These are phyloP conservation scores for Pleurotus pulmonarius DNA, from an alignment of 768 basidiomycete genomes.

Conservation along the genomic window DNA sequence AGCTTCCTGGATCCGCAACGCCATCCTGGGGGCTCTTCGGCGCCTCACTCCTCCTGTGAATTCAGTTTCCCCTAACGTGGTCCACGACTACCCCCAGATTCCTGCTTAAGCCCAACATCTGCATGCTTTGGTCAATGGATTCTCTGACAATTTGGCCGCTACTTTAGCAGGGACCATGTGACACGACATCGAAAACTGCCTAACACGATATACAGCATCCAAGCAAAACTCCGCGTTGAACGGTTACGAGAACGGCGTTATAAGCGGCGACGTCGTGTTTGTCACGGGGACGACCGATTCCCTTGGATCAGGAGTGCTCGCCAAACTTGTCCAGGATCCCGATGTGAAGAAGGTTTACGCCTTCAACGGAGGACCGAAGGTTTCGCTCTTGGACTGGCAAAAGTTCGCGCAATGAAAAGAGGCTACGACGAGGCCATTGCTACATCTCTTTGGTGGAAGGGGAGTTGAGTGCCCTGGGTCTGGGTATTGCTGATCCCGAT, in stretches of 20 bases:
- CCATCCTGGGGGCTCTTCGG: conserved; percentile 13
- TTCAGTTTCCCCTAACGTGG: conserved; percentile 15
- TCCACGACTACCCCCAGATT: conserved; percentile 7
- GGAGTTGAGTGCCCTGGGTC: conserved; percentile 9
- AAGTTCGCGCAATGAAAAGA: conserved; percentile 11
- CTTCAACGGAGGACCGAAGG: conserved; percentile 19
- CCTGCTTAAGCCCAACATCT: neutral
- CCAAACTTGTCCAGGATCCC: conserved; percentile 20
- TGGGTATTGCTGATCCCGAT: conserved; percentile 12
- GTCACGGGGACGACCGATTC: conserved; percentile 27
- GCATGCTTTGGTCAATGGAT: conserved; percentile 10
- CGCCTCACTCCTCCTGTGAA: conserved; percentile 9
- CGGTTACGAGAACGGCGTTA: neutral
- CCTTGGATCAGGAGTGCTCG: conserved; percentile 21
- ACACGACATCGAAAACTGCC: neutral
- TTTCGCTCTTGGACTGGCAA: conserved; percentile 14
- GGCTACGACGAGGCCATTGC: conserved; percentile 15
- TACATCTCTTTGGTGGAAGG: conserved; percentile 14
- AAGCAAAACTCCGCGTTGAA: neutral
- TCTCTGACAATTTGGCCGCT: conserved; percentile 11
- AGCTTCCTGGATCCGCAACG: conserved; percentile 22
- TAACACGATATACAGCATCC: neutral
- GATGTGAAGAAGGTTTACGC: conserved; percentile 38
- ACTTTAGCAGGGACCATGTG: neutral
- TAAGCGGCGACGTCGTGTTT: neutral